Evolutionary conservation across 805 yeast species (phyloP).

Genomic region (Pichia ethanolica): DNA sequence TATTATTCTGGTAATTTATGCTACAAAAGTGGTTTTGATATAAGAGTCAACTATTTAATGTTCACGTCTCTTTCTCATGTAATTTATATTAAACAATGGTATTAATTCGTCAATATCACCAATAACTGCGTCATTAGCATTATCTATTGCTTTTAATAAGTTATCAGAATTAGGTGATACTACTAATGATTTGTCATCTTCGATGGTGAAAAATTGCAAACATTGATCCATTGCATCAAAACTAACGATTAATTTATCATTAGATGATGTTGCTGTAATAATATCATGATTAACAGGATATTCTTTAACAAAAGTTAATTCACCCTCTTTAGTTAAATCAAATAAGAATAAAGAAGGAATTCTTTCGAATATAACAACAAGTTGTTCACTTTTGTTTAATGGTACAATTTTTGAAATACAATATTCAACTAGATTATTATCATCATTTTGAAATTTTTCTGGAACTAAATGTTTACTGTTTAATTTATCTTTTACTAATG

Average conservation of each 20-base stretch:
- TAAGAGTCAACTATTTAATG: conserved; percentile 29
- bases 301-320: conserved; percentile 26
- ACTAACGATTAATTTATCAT: conserved; percentile 20
- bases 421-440: conserved; percentile 39
- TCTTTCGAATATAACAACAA: conserved; percentile 43
- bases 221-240: conserved; percentile 17
- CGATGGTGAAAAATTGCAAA: conserved; percentile 20
- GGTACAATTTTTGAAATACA: conserved; percentile 36
- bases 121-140: conserved; percentile 13
- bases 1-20: too few species aligned
- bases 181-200: conserved; percentile 20
- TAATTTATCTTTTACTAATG: conserved; percentile 37
- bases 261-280: conserved; percentile 21
- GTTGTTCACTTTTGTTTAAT: conserved; percentile 21
- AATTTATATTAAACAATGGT: conserved; percentile 47
- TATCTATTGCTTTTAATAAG: conserved; percentile 25
- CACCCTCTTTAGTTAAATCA: conserved; percentile 24
- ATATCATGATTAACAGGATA: conserved; percentile 18
- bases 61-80: conserved; percentile 59
- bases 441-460: conserved; percentile 51
- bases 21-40: too few species aligned
- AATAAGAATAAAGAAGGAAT: conserved; percentile 37
- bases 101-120: conserved; percentile 31
- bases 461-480: conserved; percentile 58
- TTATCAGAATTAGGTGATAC: conserved; percentile 13